Evolutionary conservation across 331 rosid species (phyloP), one percentile per base, ranked within the genome.

Genomic region (Stylosanthes scabra): DNA sequence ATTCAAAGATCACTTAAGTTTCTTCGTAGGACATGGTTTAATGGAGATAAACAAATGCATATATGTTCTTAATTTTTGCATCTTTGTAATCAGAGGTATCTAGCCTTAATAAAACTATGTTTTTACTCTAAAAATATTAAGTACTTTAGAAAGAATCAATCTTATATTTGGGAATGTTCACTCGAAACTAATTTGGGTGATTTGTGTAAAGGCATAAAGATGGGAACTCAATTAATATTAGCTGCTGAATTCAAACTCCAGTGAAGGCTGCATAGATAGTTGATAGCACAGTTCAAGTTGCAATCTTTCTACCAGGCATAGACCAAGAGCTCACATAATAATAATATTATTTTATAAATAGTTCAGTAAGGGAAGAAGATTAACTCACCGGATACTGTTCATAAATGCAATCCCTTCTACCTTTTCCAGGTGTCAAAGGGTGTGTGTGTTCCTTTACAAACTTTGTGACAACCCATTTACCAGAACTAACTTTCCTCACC

Each of bases 381-480:
- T 64, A 60, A 86, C 97, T 90, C 50, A 91, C 99, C 88, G 97
- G 97, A 81, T 83, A 90, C 83, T 90, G 97, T 61, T 95, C 96
- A 54, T 85, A 91, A 27, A 90, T 80, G 96, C 93, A 89, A 75
- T 91, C 97, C 85, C 88, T 88, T 77, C 99, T 90, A 55, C 89
- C 88, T 82, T 86, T 90, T 70, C 97, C 97, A 39, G 99, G 99
- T 20, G 88, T 72, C 71, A 95, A 66, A 37, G 96, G 90, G 82
- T 95, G 99, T 50, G 92, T 69, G 74, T 88, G 97, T 83, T 91
- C 97, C 85, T 93, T 89, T 3, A 90, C 87, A 80, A 95, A 88
- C 81, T 95, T 95, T 7, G 97, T 86, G 66, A 95, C 85, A 47
- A 88, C 88, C 99, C 99, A 95, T 82, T 95, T 95, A 40, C 96